phyloP scores from a whole-genome alignment of 1,284 basidiomycete species.

The Rhodotorula sp. region DNA sequence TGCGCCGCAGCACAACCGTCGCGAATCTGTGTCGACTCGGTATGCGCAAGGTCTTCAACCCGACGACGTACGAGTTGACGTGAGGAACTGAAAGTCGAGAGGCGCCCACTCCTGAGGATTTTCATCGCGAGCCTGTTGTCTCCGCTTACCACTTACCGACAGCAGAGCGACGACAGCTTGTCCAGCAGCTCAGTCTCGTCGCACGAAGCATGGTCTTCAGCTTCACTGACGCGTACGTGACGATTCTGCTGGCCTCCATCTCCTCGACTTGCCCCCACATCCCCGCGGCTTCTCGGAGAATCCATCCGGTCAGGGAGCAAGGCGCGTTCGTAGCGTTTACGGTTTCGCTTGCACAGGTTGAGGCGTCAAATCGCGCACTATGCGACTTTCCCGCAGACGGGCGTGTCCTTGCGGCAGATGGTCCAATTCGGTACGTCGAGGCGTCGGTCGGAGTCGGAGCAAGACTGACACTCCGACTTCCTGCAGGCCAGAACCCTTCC shows the following conservation, averaged over 20 bases:
- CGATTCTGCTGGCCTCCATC: background rate
- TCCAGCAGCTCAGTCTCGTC: no score
- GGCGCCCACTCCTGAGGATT: no score
- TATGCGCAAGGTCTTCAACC: no score
- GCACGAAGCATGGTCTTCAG: slow-evolving; percentile 7
- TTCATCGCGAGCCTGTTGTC: no score
- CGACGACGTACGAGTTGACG: no score
- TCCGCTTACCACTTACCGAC: no score
- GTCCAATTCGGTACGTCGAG: slow-evolving; percentile 60
- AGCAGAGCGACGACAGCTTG: no score
- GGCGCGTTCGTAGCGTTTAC: background rate
- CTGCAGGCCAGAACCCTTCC: slow-evolving; percentile 70
- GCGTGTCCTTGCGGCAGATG: slow-evolving; percentile 89
- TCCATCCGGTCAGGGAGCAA: background rate
- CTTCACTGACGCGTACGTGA: slow-evolving; percentile 28
- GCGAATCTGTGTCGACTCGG: no score
- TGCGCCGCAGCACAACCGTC: no score
- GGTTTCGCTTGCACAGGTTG: slow-evolving; percentile 49
- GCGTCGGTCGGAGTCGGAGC: background rate
- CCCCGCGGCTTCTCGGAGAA: slow-evolving; percentile 2
- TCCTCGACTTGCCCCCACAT: background rate
- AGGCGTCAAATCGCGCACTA: slow-evolving; percentile 94
- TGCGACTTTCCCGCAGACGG: slow-evolving; percentile 70
- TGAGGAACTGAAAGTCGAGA: no score
- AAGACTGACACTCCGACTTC: background rate